Percentiles rank a stretch among this genome's conserved stretches.
Conservation (phyloP, 257 asterid genomes). For the Salvia miltiorrhiza region DNA sequence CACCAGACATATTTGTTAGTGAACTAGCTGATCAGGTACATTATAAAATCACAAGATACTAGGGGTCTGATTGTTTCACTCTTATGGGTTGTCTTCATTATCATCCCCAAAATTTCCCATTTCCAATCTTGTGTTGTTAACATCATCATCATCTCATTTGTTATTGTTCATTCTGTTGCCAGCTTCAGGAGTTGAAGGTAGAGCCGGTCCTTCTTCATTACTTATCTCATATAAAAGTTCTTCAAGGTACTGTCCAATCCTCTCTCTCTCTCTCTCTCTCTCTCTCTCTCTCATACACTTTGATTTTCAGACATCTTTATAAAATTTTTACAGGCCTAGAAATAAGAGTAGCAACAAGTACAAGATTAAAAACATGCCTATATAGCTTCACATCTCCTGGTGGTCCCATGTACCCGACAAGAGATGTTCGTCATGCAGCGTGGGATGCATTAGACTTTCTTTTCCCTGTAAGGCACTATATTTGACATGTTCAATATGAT, state of each 20-base stretch:
- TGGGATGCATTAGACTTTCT: slow-evolving; percentile 83
- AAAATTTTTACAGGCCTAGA: slow-evolving; percentile 54
- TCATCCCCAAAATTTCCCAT: neutral
- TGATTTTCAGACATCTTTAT: neutral
- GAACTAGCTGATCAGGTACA: slow-evolving; percentile 81
- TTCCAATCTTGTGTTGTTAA: neutral
- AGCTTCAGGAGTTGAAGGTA: slow-evolving; percentile 89
- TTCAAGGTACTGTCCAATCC: slow-evolving; percentile 45
- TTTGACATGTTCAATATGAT: neutral
- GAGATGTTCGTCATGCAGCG: slow-evolving; percentile 90
- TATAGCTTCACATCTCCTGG: slow-evolving; percentile 95
- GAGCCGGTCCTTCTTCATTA: slow-evolving; percentile 89
- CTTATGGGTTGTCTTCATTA: neutral
- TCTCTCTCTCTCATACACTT: neutral
- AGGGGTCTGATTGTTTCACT: slow-evolving; percentile 7
- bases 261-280: neutral
- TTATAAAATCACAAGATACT: neutral
- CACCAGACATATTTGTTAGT: slow-evolving; percentile 64
- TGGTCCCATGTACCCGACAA: slow-evolving; percentile 88
- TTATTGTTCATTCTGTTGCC: slow-evolving; percentile 18
- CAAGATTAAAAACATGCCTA: slow-evolving; percentile 75
- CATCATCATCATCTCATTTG: slow-evolving; percentile 22
- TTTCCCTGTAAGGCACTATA: slow-evolving; percentile 59
- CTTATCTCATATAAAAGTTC: slow-evolving; percentile 57
- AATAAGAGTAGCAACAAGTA: slow-evolving; percentile 72